phyloP scores from a whole-genome alignment of 192 early-diverging fungal genomes.

The Chytriomyces sp. region DNA sequence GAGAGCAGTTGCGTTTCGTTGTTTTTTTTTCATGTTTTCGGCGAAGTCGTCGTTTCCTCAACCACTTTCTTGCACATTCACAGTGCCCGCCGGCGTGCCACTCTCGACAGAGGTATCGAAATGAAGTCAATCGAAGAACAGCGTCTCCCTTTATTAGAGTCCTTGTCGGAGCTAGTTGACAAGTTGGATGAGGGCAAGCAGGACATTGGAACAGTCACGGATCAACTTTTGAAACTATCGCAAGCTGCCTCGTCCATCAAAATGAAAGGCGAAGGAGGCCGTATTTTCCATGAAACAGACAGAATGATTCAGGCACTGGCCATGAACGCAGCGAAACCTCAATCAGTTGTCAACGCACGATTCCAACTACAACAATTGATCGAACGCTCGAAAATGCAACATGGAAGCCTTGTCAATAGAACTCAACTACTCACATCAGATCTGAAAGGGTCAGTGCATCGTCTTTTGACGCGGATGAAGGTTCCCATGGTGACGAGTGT shows the following conservation, averaged over 20 bases:
- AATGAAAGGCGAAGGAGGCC: background rate
- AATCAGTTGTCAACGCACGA: background rate
- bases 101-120: background rate
- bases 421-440: background rate
- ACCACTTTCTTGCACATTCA: background rate
- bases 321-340: background rate
- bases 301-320: background rate
- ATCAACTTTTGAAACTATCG: too few relatives aligned
- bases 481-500: slow-evolving; percentile 6
- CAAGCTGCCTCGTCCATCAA: background rate
- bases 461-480: background rate
- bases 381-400: background rate
- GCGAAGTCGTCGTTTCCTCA: background rate
- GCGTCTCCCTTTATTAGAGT: too few relatives aligned
- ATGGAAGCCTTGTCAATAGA: background rate
- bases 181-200: too few relatives aligned
- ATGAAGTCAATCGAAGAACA: background rate
- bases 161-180: too few relatives aligned
- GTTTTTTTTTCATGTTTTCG: too few relatives aligned
- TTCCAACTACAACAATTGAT: background rate
- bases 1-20: background rate
- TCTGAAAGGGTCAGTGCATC: background rate
- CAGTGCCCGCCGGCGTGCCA: background rate
- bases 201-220: too few relatives aligned
- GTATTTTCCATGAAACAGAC: background rate